Evolutionary conservation across 192 early-diverging fungal genomes (phyloP).

Genomic region (Podila epigama): DNA sequence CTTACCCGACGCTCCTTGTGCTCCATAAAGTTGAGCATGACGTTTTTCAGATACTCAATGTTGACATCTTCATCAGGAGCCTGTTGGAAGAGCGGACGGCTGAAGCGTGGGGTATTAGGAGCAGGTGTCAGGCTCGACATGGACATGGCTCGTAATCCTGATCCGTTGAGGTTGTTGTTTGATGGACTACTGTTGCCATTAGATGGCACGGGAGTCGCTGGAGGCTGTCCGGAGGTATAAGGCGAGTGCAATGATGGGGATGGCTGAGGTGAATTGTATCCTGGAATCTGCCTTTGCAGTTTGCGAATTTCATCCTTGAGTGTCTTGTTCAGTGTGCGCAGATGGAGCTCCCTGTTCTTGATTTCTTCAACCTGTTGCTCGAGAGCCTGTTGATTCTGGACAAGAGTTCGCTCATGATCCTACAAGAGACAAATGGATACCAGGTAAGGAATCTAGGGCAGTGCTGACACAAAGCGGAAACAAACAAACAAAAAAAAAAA

Average conservation of each 20-base stretch:
- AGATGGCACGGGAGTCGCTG: constrained; percentile 9
- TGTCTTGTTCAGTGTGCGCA: constrained; percentile 77
- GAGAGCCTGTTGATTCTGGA: constrained; percentile 34
- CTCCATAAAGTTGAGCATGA: constrained; percentile 80
- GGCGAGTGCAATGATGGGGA: constrained; percentile 22
- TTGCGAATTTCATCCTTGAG: constrained; percentile 84
- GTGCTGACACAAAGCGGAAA: not conserved
- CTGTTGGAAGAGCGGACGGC: not conserved
- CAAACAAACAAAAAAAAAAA: not conserved
- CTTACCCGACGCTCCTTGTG: constrained; percentile 73
- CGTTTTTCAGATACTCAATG: constrained; percentile 75
- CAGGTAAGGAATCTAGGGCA: too few relatives aligned
- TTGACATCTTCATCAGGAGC: constrained; percentile 63
- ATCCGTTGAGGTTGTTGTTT: not conserved
- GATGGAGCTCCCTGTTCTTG: constrained; percentile 66
- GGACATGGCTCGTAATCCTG: not conserved
- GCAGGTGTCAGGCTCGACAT: not conserved
- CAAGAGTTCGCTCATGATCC: constrained; percentile 47
- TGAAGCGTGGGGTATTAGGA: constrained; percentile 19
- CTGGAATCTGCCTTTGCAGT: constrained; percentile 44
- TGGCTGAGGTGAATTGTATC: constrained; percentile 24
- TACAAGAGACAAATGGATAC: not conserved
- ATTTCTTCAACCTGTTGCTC: constrained; percentile 55
- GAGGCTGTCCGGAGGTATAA: constrained; percentile 4
- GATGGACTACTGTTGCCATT: not conserved